Percentiles rank a stretch among this genome's conserved stretches.
Conservation (phyloP, 345 rosid genomes). For the Euphorbia lathyris region DNA sequence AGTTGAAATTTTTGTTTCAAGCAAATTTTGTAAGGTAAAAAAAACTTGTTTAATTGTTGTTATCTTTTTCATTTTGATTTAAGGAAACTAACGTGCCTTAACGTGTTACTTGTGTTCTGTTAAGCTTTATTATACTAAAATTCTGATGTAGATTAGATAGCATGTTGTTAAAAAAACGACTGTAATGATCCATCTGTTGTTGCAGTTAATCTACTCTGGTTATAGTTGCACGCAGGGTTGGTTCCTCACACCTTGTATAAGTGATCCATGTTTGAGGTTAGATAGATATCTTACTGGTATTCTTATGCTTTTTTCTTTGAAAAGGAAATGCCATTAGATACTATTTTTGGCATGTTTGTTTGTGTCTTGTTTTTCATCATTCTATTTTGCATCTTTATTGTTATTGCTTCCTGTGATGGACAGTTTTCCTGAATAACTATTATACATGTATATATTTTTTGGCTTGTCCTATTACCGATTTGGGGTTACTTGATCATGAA, state of each 20-base stretch:
- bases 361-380: neutral
- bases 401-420: neutral
- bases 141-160: neutral
- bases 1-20: neutral
- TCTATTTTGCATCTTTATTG: neutral
- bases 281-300: conserved; percentile 19
- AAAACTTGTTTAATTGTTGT: neutral
- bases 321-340: neutral
- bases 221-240: conserved; percentile 95
- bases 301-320: conserved; percentile 3
- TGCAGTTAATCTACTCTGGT: conserved; percentile 86
- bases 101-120: neutral
- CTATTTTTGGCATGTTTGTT: neutral
- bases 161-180: conserved; percentile 4
- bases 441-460: too few species aligned
- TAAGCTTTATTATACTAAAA: neutral
- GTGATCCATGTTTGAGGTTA: conserved; percentile 85
- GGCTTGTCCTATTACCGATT: too few species aligned
- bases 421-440: neutral
- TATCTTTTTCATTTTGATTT: neutral
- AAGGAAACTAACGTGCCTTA: neutral
- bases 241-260: conserved; percentile 90
- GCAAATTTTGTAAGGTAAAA: too few species aligned
- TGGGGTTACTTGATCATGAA: neutral
- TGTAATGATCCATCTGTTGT: conserved; percentile 21